Base-by-base conservation (phyloP, 1,284 basidiomycete species). In the Cystobasidium sp. region DNA sequence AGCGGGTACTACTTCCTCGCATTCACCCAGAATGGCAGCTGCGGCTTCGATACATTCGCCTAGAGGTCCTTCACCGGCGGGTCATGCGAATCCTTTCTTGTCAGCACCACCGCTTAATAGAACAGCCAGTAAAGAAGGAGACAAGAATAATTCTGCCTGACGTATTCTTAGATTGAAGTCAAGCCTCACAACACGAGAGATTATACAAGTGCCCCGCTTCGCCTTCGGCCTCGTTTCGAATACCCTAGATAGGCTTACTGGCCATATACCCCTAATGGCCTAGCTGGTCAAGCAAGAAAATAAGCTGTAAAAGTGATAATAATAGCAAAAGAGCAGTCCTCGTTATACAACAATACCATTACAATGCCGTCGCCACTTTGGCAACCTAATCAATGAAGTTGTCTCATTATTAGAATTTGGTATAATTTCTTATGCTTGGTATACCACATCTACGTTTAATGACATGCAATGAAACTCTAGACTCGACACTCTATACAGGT, bases 1-100 rank as follows among this genome's bases (percentile, higher is more conserved):
- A 5, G 61, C 61, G 5, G 61, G 61, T 10, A 63, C 61, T 18
- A 46, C 61, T 3, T 63, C 61, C 14, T 9, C 61, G 14, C 61
- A 63, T 63, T 63, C 61, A 22, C 61, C 61, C 6, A 41, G 61
- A 24, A 63, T 63, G 61, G 61, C 47, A 51, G 18, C 51, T n/a
- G 49, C 64, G 8, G 64, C 64, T 7, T 51, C 64, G 8, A 52
- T 43, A 41, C 37, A 43, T 53, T 12, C 64, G 7, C 31, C 64
- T 14, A 41, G 49, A 43, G 64, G 47, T 4, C 41, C 18, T 0
- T 52, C 64, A n/a, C 49, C 51, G 24, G 51, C 64, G 8, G 51
- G 49, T 55, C 47, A 53, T 44, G 39, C 64, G 18, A 66, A 66
- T 41, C 64, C 64, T 41, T 66, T 66, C 49, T 53, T 66, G 14